Conservation (phyloP, 352 stramenopile genomes). For the Globisporangium abappressorium region DNA sequence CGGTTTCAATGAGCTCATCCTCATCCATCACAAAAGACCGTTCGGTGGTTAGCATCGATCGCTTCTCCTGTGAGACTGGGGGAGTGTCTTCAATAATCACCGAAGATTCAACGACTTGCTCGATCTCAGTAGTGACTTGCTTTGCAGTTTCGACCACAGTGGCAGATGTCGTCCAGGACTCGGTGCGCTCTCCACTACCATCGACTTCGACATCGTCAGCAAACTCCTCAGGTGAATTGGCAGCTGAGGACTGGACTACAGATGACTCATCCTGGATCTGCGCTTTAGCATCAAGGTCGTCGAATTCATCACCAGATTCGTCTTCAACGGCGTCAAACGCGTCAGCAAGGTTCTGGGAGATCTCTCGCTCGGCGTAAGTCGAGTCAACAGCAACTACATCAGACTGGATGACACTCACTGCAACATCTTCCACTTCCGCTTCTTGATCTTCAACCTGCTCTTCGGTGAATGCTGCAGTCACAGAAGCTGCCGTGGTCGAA, state of each 20-base stretch:
- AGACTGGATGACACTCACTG: not conserved
- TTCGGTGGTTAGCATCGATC: slow-evolving; percentile 63
- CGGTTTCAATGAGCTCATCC: slow-evolving; percentile 50
- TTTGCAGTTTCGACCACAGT: not conserved
- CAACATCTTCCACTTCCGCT: not conserved
- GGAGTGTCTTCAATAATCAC: not conserved
- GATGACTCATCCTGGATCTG: not conserved
- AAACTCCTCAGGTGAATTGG: not conserved
- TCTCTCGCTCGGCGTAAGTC: not conserved
- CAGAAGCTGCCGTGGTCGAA: not conserved
- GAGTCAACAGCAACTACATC: not conserved
- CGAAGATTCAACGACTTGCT: not conserved
- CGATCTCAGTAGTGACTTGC: not conserved
- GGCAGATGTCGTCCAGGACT: not conserved
- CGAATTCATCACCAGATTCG: slow-evolving; percentile 3
- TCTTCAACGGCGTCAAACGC: slow-evolving; percentile 12
- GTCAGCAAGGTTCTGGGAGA: slow-evolving; percentile 12
- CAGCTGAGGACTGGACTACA: not conserved
- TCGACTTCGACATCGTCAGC: not conserved
- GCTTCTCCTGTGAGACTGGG: slow-evolving; percentile 18
- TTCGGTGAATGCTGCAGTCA: not conserved
- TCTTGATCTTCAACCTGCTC: not conserved
- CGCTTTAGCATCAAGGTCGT: not conserved
- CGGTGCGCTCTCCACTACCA: not conserved
- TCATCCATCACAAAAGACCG: slow-evolving; percentile 66